Conservation (phyloP, 805 yeast species). For the Yarrowia sp. region DNA sequence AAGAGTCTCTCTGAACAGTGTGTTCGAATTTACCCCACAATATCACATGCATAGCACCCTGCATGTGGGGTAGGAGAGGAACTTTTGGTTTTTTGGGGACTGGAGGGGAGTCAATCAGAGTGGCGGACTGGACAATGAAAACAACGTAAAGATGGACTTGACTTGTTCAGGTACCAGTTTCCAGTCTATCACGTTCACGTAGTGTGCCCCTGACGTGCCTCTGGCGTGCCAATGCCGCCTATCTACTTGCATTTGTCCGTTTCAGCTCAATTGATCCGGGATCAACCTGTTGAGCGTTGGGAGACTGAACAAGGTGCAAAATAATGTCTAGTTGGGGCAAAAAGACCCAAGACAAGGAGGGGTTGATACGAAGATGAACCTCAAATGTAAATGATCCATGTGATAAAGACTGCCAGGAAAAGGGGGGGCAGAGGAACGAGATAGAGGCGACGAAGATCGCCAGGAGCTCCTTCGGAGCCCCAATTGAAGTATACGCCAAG, state of each 20-base stretch:
- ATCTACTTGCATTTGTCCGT: neutral
- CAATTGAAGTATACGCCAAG: no score
- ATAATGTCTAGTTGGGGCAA: slow-evolving; percentile 1
- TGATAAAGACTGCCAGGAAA: neutral
- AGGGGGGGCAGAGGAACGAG: neutral
- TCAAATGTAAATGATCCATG: slow-evolving; percentile 7
- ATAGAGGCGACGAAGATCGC: neutral
- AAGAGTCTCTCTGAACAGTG: neutral
- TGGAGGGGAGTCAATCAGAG: neutral
- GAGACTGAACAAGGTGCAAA: neutral
- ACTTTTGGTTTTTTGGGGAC: neutral
- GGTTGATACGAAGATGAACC: slow-evolving; percentile 2
- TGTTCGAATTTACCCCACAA: neutral
- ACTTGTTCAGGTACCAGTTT: neutral
- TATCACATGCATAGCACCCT: slow-evolving; percentile 16
- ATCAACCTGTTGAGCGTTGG: slow-evolving; percentile 1
- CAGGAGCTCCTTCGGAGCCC: neutral
- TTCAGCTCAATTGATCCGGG: neutral
- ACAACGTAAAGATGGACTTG: neutral
- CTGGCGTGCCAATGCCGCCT: neutral
- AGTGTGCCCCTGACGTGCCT: neutral
- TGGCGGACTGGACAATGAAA: neutral
- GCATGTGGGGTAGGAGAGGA: slow-evolving; percentile 3
- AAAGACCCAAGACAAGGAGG: slow-evolving; percentile 3
- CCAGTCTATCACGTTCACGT: neutral